These are phyloP conservation scores for Mycocentrospora acerina DNA, from an alignment of 2,329 filamentous ascomycete genomes.

Conservation along the genomic window DNA sequence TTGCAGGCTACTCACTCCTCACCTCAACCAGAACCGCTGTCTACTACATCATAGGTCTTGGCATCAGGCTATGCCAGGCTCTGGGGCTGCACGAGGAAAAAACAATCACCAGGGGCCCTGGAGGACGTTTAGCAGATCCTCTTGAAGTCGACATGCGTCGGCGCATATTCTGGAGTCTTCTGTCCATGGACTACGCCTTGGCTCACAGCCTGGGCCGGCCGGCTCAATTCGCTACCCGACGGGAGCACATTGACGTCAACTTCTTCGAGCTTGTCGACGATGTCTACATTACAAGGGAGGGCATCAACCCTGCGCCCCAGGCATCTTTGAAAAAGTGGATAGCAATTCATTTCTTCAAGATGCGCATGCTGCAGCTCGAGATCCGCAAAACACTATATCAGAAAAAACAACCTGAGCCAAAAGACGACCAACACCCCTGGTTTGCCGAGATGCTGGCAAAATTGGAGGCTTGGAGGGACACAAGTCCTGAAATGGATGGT, in stretches of 20 bases:
- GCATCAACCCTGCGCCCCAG: constrained; percentile 69
- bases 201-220: constrained; percentile 86
- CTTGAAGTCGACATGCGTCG: constrained; percentile 87
- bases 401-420: constrained; percentile 74
- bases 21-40: constrained; percentile 90
- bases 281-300: constrained; percentile 74
- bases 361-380: constrained; percentile 84
- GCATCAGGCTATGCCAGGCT: constrained; percentile 84
- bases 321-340: constrained; percentile 81
- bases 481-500: constrained; percentile 70
- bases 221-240: constrained; percentile 76
- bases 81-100: constrained; percentile 86
- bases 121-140: constrained; percentile 63
- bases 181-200: constrained; percentile 85
- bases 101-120: constrained; percentile 69
- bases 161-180: constrained; percentile 82
- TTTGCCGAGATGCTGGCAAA: constrained; percentile 78
- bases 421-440: constrained; percentile 82
- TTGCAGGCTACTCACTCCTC: constrained; percentile 87
- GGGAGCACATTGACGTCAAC: constrained; percentile 80
- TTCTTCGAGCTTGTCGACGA: constrained; percentile 86
- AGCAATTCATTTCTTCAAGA: constrained; percentile 89
- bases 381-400: constrained; percentile 85
- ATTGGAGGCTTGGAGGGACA: constrained; percentile 76
- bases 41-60: constrained; percentile 89